These are phyloP conservation scores for Cornus kousa DNA, from an alignment of 148 eudicot genomes.

Conservation along the genomic window DNA sequence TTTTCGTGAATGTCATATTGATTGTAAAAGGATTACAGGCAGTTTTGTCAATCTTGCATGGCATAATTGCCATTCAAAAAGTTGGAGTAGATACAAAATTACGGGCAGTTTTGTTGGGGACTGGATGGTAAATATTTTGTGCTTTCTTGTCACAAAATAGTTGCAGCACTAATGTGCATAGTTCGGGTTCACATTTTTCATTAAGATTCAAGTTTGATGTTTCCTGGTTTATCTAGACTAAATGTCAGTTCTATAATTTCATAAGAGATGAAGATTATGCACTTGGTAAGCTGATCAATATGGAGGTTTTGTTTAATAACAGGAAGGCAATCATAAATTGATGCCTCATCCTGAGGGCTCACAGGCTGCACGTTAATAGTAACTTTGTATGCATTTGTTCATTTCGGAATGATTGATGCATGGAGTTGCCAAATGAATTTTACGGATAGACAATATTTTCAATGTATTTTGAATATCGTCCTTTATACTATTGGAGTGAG, in stretches of 20 bases:
- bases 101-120: background rate
- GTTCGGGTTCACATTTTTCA: background rate
- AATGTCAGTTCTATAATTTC: no score
- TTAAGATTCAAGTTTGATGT: background rate
- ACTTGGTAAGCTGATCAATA: no score
- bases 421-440: background rate
- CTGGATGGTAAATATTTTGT: background rate
- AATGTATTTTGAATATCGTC: background rate
- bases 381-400: background rate
- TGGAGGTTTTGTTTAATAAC: no score
- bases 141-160: background rate
- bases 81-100: no score
- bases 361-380: background rate
- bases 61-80: no score
- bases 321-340: background rate
- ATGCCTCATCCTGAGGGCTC: background rate
- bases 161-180: background rate
- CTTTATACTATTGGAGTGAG: no score
- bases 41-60: no score
- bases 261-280: no score
- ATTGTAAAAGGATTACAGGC: no score
- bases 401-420: background rate
- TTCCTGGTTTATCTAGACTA: background rate
- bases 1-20: no score
- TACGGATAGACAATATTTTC: background rate